phyloP scores from a whole-genome alignment of 1,284 basidiomycete species.

The Pterulicium gracile region DNA sequence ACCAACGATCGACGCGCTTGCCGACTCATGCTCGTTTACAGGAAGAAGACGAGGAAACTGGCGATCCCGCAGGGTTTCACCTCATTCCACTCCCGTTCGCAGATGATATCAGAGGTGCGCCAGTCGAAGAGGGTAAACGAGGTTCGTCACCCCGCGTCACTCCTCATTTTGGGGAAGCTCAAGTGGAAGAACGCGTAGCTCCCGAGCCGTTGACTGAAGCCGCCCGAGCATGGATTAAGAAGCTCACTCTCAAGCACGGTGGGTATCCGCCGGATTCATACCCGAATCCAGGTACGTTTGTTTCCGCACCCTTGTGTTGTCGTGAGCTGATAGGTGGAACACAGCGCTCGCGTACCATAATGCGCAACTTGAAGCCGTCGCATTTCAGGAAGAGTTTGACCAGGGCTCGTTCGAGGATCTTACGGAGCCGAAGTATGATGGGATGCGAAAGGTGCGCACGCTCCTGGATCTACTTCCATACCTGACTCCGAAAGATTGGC shows the following conservation, averaged over 20 bases:
- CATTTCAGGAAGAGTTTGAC: slow-evolving; percentile 84
- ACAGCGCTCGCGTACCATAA: slow-evolving; percentile 78
- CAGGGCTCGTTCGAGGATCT: slow-evolving; percentile 66
- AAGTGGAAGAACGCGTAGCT: slow-evolving; percentile 31
- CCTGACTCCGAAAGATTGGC: neutral
- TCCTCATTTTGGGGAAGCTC: neutral
- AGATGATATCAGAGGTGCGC: slow-evolving; percentile 83
- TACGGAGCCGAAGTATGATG: slow-evolving; percentile 67
- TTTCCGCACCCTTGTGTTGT: slow-evolving; percentile 1
- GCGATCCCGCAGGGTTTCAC: slow-evolving; percentile 86
- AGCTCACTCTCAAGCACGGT: slow-evolving; percentile 69
- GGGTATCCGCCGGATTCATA: slow-evolving; percentile 82
- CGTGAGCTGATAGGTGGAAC: slow-evolving; percentile 7
- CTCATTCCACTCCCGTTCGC: slow-evolving; percentile 86
- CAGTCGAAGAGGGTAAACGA: slow-evolving; percentile 44
- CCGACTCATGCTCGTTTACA: too few species aligned
- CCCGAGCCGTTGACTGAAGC: slow-evolving; percentile 56
- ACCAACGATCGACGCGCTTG: too few species aligned
- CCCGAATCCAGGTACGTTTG: slow-evolving; percentile 77
- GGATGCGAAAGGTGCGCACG: slow-evolving; percentile 64
- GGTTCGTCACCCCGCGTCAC: slow-evolving; percentile 25
- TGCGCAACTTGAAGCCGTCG: slow-evolving; percentile 81
- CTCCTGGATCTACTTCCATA: neutral
- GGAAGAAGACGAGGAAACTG: slow-evolving; percentile 65
- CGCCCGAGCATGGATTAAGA: slow-evolving; percentile 70